Evolutionary conservation across 768 basidiomycete genomes (phyloP).

Genomic region (Macrolepiota albuminosa): DNA sequence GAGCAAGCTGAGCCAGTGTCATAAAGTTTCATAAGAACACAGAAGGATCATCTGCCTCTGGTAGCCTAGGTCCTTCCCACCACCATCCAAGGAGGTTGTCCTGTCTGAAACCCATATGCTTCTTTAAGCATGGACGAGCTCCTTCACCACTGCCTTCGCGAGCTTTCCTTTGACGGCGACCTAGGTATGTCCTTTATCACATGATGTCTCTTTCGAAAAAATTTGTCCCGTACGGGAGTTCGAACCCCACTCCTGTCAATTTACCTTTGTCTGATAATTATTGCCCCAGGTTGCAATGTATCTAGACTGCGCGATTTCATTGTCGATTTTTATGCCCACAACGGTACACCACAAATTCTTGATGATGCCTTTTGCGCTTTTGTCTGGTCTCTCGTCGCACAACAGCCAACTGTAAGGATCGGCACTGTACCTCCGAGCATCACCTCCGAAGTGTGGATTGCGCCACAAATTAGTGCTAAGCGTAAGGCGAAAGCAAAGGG

Average conservation of each 20-base stretch:
- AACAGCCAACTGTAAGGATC: conserved; percentile 71
- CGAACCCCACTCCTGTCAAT: conserved; percentile 34
- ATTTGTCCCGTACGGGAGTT: conserved; percentile 28
- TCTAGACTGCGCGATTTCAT: conserved; percentile 72
- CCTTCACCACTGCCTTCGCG: conserved; percentile 76
- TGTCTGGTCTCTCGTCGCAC: conserved; percentile 76
- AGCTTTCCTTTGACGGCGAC: conserved; percentile 88
- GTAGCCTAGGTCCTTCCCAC: background rate
- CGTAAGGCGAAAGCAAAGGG: conserved; percentile 60
- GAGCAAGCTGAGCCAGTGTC: conserved; percentile 10
- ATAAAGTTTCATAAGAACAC: background rate
- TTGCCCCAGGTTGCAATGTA: conserved; percentile 63
- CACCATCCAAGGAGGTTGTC: background rate
- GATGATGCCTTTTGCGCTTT: conserved; percentile 78
- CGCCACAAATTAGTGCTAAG: conserved; percentile 66
- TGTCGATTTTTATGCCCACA: conserved; percentile 53
- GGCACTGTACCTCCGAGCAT: conserved; percentile 60
- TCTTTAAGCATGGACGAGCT: conserved; percentile 69
- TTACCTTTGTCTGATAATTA: conserved; percentile 12
- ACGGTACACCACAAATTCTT: conserved; percentile 42
- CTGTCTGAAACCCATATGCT: conserved; percentile 1
- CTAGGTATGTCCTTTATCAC: conserved; percentile 52
- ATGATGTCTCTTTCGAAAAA: conserved; percentile 19
- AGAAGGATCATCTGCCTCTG: background rate
- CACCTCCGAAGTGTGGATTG: conserved; percentile 69